A percentile compares a stretch with the other conserved stretches of the same genome.
phyloP scores from a whole-genome alignment of 1,284 basidiomycete genomes.

The Caloboletus firmus region DNA sequence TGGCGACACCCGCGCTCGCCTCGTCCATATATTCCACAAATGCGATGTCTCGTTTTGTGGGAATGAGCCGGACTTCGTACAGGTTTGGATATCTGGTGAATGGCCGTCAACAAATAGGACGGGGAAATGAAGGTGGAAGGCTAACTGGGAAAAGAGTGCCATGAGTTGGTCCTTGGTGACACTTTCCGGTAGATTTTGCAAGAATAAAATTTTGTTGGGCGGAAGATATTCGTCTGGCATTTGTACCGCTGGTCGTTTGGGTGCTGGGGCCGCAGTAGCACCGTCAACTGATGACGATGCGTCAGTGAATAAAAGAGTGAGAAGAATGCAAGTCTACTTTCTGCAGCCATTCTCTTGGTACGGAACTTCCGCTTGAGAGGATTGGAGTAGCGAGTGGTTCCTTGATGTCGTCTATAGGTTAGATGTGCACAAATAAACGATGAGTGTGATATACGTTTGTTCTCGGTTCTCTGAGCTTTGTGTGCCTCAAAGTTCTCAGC shows the following conservation, averaged over 20 bases:
- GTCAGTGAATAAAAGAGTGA: slow-evolving; percentile 12
- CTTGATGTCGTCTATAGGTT: slow-evolving; percentile 41
- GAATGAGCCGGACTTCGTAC: slow-evolving; percentile 94
- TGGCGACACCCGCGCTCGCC: slow-evolving; percentile 82
- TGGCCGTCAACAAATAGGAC: slow-evolving; percentile 8
- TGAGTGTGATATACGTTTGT: slow-evolving; percentile 64
- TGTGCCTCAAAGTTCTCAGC: slow-evolving; percentile 70
- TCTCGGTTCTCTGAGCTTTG: slow-evolving; percentile 69
- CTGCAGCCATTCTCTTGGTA: slow-evolving; percentile 75
- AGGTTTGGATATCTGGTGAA: slow-evolving; percentile 79
- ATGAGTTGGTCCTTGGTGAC: slow-evolving; percentile 89
- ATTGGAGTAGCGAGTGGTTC: slow-evolving; percentile 79
- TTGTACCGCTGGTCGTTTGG: slow-evolving; percentile 81
- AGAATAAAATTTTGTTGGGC: slow-evolving; percentile 97
- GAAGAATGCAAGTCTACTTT: slow-evolving; percentile 49
- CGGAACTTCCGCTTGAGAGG: slow-evolving; percentile 83
- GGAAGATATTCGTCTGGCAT: slow-evolving; percentile 99
- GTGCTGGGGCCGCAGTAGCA: slow-evolving; percentile 57
- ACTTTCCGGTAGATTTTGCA: slow-evolving; percentile 93
- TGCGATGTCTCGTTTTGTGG: slow-evolving; percentile 92
- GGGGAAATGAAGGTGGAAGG: slow-evolving; percentile 15
- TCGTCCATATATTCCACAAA: slow-evolving; percentile 97
- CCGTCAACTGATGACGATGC: slow-evolving; percentile 60
- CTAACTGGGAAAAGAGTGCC: slow-evolving; percentile 84
- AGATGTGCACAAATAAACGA: slow-evolving; percentile 17